Evolutionary conservation across 768 basidiomycete species (phyloP).

Genomic region (Holtermannia corniformis): DNA sequence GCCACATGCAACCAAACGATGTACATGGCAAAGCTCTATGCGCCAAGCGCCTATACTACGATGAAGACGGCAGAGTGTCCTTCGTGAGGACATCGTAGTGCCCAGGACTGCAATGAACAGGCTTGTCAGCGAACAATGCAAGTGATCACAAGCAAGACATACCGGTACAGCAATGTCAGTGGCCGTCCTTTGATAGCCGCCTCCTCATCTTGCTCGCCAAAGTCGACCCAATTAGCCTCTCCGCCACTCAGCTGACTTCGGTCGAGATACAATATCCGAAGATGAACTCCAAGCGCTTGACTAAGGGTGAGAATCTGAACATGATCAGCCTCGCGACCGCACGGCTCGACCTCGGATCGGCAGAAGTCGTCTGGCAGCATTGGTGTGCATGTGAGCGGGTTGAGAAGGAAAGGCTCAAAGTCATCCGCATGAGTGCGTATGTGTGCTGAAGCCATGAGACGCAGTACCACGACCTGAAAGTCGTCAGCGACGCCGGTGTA

Average conservation of each 20-base stretch:
- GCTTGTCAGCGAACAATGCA: too few species aligned
- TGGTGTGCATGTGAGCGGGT: constrained; percentile 58
- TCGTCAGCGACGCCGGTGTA: not conserved
- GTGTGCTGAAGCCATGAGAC: constrained; percentile 73
- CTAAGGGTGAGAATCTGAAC: constrained; percentile 71
- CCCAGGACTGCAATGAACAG: constrained; percentile 55
- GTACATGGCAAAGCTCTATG: not conserved
- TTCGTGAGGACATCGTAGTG: constrained; percentile 68
- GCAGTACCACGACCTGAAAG: constrained; percentile 49
- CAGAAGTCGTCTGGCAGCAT: constrained; percentile 62
- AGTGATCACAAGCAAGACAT: constrained; percentile 19
- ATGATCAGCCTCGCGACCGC: constrained; percentile 53
- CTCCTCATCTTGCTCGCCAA: constrained; percentile 45
- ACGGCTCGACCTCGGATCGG: constrained; percentile 58
- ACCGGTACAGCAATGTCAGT: constrained; percentile 68
- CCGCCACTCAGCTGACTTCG: constrained; percentile 43
- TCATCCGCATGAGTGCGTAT: constrained; percentile 56
- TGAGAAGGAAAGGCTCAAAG: constrained; percentile 64
- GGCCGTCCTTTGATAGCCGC: constrained; percentile 45
- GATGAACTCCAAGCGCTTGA: constrained; percentile 55
- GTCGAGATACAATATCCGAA: constrained; percentile 73
- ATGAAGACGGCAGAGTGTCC: constrained; percentile 14
- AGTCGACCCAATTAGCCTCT: constrained; percentile 41
- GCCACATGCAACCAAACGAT: not conserved
- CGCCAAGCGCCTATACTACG: too few species aligned